These are phyloP conservation scores for Bisporella sp. DNA, from an alignment of 2,329 filamentous ascomycete species.

Conservation along the genomic window DNA sequence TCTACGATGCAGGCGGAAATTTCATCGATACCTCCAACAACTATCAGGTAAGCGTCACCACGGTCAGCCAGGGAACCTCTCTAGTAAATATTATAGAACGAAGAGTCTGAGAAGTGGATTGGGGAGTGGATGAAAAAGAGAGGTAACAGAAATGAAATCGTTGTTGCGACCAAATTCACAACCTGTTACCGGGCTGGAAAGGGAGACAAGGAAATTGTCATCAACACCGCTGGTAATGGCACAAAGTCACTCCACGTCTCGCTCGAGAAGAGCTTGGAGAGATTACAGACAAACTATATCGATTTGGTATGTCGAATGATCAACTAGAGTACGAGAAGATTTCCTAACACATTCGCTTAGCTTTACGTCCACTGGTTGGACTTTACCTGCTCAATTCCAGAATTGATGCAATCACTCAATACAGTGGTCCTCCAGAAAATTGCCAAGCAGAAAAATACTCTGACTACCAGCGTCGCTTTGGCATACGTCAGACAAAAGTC, in stretches of 20 bases:
- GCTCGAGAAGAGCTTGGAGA: constrained; percentile 48
- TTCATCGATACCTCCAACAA: constrained; percentile 64
- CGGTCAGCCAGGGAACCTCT: too few relatives aligned
- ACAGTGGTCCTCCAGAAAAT: constrained; percentile 55
- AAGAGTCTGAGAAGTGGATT: constrained; percentile 57
- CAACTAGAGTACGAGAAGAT: background rate
- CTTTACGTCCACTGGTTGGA: constrained; percentile 64
- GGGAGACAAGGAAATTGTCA: constrained; percentile 23
- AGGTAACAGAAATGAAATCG: constrained; percentile 56
- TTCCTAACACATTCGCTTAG: constrained; percentile 20
- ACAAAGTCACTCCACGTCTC: constrained; percentile 53
- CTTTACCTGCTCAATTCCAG: constrained; percentile 54
- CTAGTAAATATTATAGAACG: constrained; percentile 34
- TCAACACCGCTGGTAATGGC: constrained; percentile 51
- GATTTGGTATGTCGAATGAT: constrained; percentile 42
- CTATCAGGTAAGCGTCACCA: too few relatives aligned
- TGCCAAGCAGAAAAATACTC: constrained; percentile 44
- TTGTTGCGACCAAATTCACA: constrained; percentile 57
- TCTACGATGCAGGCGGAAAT: constrained; percentile 52
- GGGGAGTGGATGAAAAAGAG: constrained; percentile 65
- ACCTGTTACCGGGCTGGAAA: constrained; percentile 24
- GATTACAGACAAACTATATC: constrained; percentile 61
- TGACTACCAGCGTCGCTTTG: constrained; percentile 44
- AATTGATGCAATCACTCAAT: constrained; percentile 64
- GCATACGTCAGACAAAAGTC: constrained; percentile 48